Conservation (phyloP, 192 early-diverging fungal genomes). For the Lobosporangium transversale region DNA sequence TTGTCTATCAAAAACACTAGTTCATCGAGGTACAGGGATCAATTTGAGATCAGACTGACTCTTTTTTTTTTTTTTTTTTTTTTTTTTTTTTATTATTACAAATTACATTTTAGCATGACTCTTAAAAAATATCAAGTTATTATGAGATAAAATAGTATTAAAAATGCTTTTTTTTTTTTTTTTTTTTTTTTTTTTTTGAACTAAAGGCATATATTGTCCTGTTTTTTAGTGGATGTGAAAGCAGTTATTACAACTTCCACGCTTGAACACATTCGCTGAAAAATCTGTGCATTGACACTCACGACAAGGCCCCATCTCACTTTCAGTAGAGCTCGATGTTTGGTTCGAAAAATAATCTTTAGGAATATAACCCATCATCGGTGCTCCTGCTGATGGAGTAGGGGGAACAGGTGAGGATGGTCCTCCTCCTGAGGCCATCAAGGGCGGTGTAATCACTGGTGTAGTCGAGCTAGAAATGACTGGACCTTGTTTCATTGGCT, state of each 20-base stretch:
- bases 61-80: too few relatives aligned
- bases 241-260: conserved; percentile 83
- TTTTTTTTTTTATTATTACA: too few relatives aligned
- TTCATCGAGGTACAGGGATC: too few relatives aligned
- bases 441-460: conserved; percentile 26
- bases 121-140: too few relatives aligned
- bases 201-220: neutral
- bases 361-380: conserved; percentile 59
- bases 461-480: conserved; percentile 21
- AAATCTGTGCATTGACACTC: conserved; percentile 82
- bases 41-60: too few relatives aligned
- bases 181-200: neutral
- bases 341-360: conserved; percentile 49
- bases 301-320: conserved; percentile 55
- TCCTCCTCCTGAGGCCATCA: conserved; percentile 35
- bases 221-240: conserved; percentile 72
- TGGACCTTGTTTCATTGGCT: conserved; percentile 40
- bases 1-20: too few relatives aligned
- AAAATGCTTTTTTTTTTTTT: neutral
- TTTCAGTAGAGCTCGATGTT: conserved; percentile 11
- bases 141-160: too few relatives aligned
- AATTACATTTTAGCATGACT: too few relatives aligned
- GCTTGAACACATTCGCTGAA: conserved; percentile 78
- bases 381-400: conserved; percentile 41
- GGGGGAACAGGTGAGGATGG: conserved; percentile 46